Percentiles rank a stretch among this genome's conserved stretches.
phyloP scores from a whole-genome alignment of 345 rosid species.

The Draba incana region DNA sequence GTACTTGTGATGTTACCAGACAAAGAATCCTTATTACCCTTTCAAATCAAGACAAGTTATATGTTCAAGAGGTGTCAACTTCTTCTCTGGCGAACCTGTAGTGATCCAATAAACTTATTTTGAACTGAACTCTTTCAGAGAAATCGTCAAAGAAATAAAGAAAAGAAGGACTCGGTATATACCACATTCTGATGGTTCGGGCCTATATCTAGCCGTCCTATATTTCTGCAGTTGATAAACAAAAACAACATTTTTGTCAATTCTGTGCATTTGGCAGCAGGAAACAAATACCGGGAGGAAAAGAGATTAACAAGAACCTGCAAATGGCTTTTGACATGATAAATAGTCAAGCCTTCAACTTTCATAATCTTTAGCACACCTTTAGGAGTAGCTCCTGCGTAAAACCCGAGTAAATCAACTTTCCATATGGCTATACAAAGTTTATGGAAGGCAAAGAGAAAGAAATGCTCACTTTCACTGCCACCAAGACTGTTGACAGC shows the following conservation, averaged over 20 bases:
- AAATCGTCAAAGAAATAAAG: not conserved
- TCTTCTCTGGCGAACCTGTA: constrained; percentile 79
- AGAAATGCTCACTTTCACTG: constrained; percentile 67
- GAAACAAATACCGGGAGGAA: constrained; percentile 8
- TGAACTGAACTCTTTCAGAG: not conserved
- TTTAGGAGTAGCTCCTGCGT: constrained; percentile 93
- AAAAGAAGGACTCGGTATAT: not conserved
- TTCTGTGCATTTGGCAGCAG: not conserved
- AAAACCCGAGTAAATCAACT: constrained; percentile 13
- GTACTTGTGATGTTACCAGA: constrained; percentile 12
- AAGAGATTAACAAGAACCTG: constrained; percentile 54
- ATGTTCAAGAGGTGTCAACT: constrained; percentile 73
- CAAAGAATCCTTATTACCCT: constrained; percentile 63
- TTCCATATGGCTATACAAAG: constrained; percentile 1
- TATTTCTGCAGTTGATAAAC: constrained; percentile 68
- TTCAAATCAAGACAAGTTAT: constrained; percentile 80
- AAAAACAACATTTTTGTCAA: constrained; percentile 9
- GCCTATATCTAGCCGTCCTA: constrained; percentile 88
- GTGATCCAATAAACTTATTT: not conserved
- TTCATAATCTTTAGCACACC: constrained; percentile 89
- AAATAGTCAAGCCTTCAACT: constrained; percentile 84
- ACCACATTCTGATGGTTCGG: constrained; percentile 70
- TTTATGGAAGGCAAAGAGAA: constrained; percentile 10
- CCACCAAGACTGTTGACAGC: constrained; percentile 96
- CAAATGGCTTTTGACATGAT: constrained; percentile 98